A percentile compares a stretch with the other conserved stretches of the same genome.
Evolutionary conservation across 805 yeast species (phyloP).

Genomic region (Yarrowia sp.): DNA sequence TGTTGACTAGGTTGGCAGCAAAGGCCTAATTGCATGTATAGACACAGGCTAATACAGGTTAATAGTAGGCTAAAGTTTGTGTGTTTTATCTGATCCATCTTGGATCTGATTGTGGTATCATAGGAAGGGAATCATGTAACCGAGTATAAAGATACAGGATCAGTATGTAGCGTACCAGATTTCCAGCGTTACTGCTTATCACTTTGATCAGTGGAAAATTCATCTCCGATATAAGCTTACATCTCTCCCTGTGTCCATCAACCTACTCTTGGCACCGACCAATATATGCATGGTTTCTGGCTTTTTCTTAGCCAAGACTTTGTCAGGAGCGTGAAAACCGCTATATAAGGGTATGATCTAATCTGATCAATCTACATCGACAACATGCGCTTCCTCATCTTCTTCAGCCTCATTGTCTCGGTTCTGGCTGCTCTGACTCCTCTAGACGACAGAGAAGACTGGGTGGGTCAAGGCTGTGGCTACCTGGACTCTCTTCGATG

Average conservation of each 20-base stretch:
- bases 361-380: not conserved
- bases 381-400: not conserved
- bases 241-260: not conserved
- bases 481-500: not conserved
- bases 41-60: too few relatives aligned
- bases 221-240: not conserved
- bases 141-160: too few relatives aligned
- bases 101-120: not conserved
- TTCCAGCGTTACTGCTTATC: too few relatives aligned
- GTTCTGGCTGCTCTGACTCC: constrained; percentile 3
- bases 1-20: not conserved
- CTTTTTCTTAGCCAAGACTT: not conserved
- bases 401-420: not conserved
- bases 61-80: too few relatives aligned
- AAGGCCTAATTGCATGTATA: not conserved
- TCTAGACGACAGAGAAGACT: constrained; percentile 1
- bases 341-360: not conserved
- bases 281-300: constrained; percentile 14
- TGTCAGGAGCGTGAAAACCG: not conserved
- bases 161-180: too few relatives aligned
- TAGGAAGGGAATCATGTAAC: not conserved
- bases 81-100: not conserved
- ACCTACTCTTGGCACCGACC: not conserved
- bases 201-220: too few relatives aligned
- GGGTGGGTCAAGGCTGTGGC: constrained; percentile 5